Conservation (phyloP, 1,139 yeast genomes). For the Magnusiomyces paraingens region DNA sequence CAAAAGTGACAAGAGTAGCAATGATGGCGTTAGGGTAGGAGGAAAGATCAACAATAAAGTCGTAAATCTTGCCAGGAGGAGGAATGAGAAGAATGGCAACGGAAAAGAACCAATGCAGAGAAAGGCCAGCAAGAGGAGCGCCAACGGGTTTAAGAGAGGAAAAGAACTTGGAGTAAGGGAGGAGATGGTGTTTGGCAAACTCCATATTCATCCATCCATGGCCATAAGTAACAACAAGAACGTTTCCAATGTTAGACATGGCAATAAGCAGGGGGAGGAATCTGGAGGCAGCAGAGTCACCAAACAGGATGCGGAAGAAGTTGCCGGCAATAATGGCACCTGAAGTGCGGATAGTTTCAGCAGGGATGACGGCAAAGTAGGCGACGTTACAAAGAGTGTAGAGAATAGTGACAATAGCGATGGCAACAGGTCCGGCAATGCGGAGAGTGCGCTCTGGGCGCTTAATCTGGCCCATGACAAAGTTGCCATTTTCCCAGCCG, state of each 20-base stretch:
- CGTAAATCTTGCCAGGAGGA: constrained; percentile 76
- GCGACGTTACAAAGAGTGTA: constrained; percentile 67
- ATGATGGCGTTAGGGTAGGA: constrained; percentile 69
- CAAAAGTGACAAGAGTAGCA: constrained; percentile 63
- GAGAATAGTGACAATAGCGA: constrained; percentile 50
- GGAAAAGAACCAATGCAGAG: constrained; percentile 47
- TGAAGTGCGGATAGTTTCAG: constrained; percentile 51
- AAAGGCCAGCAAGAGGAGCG: constrained; percentile 47
- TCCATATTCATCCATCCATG: constrained; percentile 70
- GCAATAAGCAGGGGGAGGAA: constrained; percentile 62
- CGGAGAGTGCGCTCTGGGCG: constrained; percentile 62
- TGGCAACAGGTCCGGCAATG: constrained; percentile 66
- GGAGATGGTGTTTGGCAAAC: constrained; percentile 61
- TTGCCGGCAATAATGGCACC: constrained; percentile 72
- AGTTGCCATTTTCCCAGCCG: constrained; percentile 73
- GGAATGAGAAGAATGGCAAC: constrained; percentile 49
- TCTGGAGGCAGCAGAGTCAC: constrained; percentile 49
- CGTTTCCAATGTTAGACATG: constrained; percentile 68
- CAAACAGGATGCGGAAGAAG: constrained; percentile 64
- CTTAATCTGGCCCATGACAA: constrained; percentile 72
- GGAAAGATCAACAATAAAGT: constrained; percentile 64
- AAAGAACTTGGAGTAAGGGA: constrained; percentile 59
- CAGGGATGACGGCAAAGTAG: constrained; percentile 72
- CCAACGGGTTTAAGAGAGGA: constrained; percentile 46
- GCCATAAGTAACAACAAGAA: constrained; percentile 67